Evolutionary conservation across 768 basidiomycete species (phyloP).

Genomic region (Panellus pusillus): DNA sequence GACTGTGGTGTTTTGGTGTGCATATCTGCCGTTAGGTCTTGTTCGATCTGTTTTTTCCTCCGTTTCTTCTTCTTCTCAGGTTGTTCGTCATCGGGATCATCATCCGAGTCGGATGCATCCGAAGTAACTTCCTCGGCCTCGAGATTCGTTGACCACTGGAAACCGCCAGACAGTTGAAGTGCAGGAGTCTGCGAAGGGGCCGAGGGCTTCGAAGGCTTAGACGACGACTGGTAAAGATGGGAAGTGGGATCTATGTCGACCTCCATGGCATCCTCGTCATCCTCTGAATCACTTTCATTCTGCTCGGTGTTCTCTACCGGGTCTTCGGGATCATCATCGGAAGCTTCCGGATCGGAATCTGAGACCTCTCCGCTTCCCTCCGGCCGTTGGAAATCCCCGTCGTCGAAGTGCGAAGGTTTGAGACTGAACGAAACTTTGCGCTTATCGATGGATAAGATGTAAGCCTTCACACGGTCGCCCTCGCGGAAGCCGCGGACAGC

Average conservation of each 20-base stretch:
- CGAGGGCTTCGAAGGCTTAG: conserved; percentile 13
- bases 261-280: conserved; percentile 43
- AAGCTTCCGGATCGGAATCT: conserved; percentile 30
- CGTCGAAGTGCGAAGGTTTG: conserved; percentile 84
- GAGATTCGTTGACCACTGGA: conserved; percentile 64
- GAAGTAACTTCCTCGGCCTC: conserved; percentile 41
- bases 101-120: conserved; percentile 44
- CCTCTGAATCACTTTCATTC: conserved; percentile 24
- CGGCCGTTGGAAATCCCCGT: conserved; percentile 55
- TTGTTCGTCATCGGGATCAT: conserved; percentile 48
- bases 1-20: conserved; percentile 86
- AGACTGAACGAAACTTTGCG: conserved; percentile 83
- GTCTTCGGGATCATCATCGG: conserved; percentile 24
- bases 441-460: conserved; percentile 70
- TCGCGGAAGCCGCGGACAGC: conserved; percentile 83
- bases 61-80: conserved; percentile 62
- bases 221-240: conserved; percentile 24
- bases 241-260: conserved; percentile 41
- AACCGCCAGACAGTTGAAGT: conserved; percentile 60
- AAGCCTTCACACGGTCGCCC: conserved; percentile 83
- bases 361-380: conserved; percentile 22
- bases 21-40: conserved; percentile 85
- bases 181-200: conserved; percentile 29
- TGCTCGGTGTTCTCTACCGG: conserved; percentile 26
- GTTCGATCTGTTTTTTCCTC: conserved; percentile 70